Evolutionary conservation across 345 rosid species (phyloP), one percentile per base, ranked within the genome.

Genomic region (Arabidopsis thaliana): DNA sequence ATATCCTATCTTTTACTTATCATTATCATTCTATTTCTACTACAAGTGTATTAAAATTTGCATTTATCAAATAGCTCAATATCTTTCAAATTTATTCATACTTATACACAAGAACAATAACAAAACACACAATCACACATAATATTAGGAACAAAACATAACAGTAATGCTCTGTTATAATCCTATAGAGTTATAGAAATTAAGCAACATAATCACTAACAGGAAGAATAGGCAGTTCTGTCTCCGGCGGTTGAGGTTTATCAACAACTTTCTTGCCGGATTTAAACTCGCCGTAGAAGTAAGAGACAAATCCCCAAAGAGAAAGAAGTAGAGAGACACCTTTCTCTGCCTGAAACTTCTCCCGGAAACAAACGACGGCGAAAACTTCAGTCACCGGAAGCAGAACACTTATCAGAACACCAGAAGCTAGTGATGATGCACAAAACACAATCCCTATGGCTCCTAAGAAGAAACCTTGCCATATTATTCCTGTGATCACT

Each of bases 261-360:
- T 65, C 50, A 4, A 67, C 25, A 33, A 51, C 16, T 48, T 73
- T 76, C 75, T 76, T 87, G 25, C 50, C 75, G 3, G 71, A 55
- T 67, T 84, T 85, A 0, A 79, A 23, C 80, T 89, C 97, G 3
- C 96, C 96, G 23, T 91, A 89, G 49, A 88, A 91, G 78, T 91
- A 91, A 8, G 97, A 91, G 59, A 60, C 33, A n/a, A 89, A 88
- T 2, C 93, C 93, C 93, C 97, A 90, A 0, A 90, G 80, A 2
- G 93, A 90, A 6, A 90, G 86, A 5, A 76, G 81, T 14, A 90
- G 95, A 24, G 97, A 72, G 20, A 89, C 84, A 1, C 88, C 91
- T 61, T 90, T 93, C 51, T 88, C 97, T 0, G 75, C 85, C 52
- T 77, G 78, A 78, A 93, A 93, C 7, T 76, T 91, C 73, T 90